Evolutionary conservation across 2,329 filamentous ascomycete species (phyloP).

Genomic region (Cryoendolithus antarcticus): DNA sequence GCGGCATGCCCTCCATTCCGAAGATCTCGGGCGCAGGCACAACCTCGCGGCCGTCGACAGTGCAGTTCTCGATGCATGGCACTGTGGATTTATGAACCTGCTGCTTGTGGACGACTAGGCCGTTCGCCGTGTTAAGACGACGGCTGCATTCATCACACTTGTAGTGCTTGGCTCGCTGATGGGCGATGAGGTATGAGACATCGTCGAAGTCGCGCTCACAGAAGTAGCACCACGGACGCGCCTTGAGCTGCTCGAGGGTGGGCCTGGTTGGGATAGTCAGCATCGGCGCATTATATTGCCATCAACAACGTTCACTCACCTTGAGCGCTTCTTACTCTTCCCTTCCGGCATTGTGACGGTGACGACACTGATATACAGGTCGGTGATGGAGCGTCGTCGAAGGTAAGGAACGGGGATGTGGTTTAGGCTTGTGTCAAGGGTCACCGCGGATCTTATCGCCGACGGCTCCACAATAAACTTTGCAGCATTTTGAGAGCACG

Average conservation of each 20-base stretch:
- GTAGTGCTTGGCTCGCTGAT: constrained; percentile 99
- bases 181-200: constrained; percentile 86
- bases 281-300: too few relatives aligned
- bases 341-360: too few relatives aligned
- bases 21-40: constrained; percentile 84
- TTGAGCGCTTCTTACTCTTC: too few relatives aligned
- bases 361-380: too few relatives aligned
- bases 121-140: constrained; percentile 85
- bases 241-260: constrained; percentile 76
- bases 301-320: too few relatives aligned
- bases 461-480: too few relatives aligned
- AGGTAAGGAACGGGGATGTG: too few relatives aligned
- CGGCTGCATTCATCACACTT: constrained; percentile 88
- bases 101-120: constrained; percentile 92
- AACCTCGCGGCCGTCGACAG: constrained; percentile 70
- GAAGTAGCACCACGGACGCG: constrained; percentile 94
- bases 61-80: constrained; percentile 70
- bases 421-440: too few relatives aligned
- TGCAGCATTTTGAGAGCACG: too few relatives aligned
- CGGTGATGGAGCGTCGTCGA: too few relatives aligned
- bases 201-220: constrained; percentile 99
- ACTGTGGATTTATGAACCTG: constrained; percentile 96
- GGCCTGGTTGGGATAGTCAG: constrained; percentile 51
- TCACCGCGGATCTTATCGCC: too few relatives aligned
- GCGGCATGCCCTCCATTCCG: constrained; percentile 92